These are phyloP conservation scores for Jackrogersella multiformis DNA, from an alignment of 495 filamentous ascomycete species.

Conservation along the genomic window DNA sequence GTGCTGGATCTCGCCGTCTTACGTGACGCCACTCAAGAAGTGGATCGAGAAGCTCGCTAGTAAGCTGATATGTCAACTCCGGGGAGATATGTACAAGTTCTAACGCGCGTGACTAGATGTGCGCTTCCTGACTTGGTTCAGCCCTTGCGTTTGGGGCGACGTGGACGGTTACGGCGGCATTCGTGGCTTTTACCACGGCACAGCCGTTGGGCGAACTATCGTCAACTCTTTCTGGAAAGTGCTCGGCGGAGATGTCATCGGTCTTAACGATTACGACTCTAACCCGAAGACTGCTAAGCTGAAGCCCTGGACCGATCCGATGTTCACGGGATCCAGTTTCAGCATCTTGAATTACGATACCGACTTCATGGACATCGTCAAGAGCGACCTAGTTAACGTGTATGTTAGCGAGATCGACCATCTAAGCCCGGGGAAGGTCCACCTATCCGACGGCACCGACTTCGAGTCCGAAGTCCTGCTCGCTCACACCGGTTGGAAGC, in stretches of 20 bases:
- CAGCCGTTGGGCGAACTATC: slow-evolving; percentile 69
- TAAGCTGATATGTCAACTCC: slow-evolving; percentile 47
- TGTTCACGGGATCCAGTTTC: slow-evolving; percentile 67
- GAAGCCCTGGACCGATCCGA: slow-evolving; percentile 65
- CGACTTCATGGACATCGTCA: slow-evolving; percentile 68
- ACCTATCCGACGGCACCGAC: slow-evolving; percentile 63
- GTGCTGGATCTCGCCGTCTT: slow-evolving; percentile 69
- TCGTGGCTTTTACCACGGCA: slow-evolving; percentile 68
- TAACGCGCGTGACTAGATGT: slow-evolving; percentile 36
- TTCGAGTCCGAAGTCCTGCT: slow-evolving; percentile 72
- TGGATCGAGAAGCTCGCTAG: slow-evolving; percentile 69
- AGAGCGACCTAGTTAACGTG: slow-evolving; percentile 64
- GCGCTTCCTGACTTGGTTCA: slow-evolving; percentile 47
- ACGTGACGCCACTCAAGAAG: slow-evolving; percentile 48
- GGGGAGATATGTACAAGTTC: neutral
- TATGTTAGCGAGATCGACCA: slow-evolving; percentile 69
- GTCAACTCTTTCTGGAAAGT: slow-evolving; percentile 72
- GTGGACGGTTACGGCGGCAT: slow-evolving; percentile 48
- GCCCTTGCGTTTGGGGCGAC: slow-evolving; percentile 51
- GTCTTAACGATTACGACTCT: slow-evolving; percentile 62
- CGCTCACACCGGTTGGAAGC: slow-evolving; percentile 75
- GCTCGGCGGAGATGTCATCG: slow-evolving; percentile 63
- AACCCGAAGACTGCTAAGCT: slow-evolving; percentile 68
- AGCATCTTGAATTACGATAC: slow-evolving; percentile 74
- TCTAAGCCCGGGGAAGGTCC: slow-evolving; percentile 61